Percentiles rank a stretch among this genome's conserved stretches.
Conservation (phyloP, 345 rosid species). For the Pelargonium nanum region DNA sequence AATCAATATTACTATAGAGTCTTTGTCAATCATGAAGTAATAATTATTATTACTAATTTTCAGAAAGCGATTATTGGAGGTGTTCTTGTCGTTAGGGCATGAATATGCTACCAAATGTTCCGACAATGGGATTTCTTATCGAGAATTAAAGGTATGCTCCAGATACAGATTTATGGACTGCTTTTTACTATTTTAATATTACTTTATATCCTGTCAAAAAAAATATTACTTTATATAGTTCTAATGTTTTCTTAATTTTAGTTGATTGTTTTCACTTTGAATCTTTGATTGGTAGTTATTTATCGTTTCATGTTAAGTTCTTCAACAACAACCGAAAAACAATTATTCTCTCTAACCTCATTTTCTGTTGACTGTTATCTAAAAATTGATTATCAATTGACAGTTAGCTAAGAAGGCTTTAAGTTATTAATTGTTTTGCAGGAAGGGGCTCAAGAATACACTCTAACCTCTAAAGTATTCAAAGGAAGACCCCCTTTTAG, state of each 20-base stretch:
- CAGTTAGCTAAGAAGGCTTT: background rate
- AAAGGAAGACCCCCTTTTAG: constrained; percentile 31
- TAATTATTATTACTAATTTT: background rate
- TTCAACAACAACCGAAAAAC: background rate
- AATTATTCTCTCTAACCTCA: background rate
- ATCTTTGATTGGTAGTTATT: too few species aligned
- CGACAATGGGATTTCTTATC: constrained; percentile 32
- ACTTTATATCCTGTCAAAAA: background rate
- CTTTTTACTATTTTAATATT: background rate
- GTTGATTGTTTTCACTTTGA: background rate
- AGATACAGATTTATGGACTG: background rate
- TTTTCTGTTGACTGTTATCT: background rate
- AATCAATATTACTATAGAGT: background rate
- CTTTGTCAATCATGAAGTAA: background rate
- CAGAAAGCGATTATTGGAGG: constrained; percentile 52
- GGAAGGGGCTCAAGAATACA: constrained; percentile 52
- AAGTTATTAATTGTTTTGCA: constrained; percentile 28
- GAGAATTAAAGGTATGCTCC: constrained; percentile 61
- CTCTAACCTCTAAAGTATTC: constrained; percentile 24
- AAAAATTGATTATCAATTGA: background rate
- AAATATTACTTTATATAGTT: background rate
- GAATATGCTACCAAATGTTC: constrained; percentile 18
- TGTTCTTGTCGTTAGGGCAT: constrained; percentile 32
- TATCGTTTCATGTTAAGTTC: background rate
- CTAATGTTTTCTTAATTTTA: background rate